phyloP scores from a whole-genome alignment of 2,329 filamentous ascomycete genomes.

The Cladophialophora exuberans region DNA sequence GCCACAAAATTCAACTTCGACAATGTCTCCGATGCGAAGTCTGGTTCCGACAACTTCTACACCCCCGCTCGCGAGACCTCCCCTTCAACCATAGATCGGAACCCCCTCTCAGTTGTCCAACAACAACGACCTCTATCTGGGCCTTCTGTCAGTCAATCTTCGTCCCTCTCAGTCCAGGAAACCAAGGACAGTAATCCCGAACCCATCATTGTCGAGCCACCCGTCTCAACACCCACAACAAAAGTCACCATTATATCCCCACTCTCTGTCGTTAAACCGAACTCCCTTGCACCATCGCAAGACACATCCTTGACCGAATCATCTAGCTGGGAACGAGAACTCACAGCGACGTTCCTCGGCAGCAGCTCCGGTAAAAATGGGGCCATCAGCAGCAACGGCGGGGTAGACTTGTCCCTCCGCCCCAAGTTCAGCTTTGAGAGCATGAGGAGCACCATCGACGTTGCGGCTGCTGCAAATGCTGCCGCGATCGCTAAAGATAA shows the following conservation, averaged over 20 bases:
- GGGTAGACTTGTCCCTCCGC: background rate
- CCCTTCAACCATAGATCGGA: conserved; percentile 1
- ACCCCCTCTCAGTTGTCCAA: background rate
- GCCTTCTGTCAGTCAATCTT: too few relatives aligned
- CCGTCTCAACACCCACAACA: background rate
- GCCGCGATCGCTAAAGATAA: too few relatives aligned
- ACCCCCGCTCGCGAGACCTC: conserved; percentile 11
- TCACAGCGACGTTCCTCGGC: background rate
- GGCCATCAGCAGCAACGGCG: background rate
- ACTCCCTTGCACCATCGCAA: background rate
- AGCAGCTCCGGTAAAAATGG: background rate
- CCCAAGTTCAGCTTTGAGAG: conserved; percentile 7
- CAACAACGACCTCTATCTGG: background rate
- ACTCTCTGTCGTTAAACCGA: background rate
- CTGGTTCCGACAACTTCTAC: conserved; percentile 11
- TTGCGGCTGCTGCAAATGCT: background rate
- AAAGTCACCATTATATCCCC: conserved; percentile 2
- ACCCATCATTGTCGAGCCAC: too few relatives aligned
- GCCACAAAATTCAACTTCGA: background rate
- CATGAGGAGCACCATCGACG: background rate
- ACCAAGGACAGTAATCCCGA: too few relatives aligned
- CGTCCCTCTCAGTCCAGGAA: too few relatives aligned
- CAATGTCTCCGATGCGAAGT: background rate
- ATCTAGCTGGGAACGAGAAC: background rate
- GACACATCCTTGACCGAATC: background rate